Evolutionary conservation across 106 monocot species (phyloP).

Genomic region (Iris macrosiphon): DNA sequence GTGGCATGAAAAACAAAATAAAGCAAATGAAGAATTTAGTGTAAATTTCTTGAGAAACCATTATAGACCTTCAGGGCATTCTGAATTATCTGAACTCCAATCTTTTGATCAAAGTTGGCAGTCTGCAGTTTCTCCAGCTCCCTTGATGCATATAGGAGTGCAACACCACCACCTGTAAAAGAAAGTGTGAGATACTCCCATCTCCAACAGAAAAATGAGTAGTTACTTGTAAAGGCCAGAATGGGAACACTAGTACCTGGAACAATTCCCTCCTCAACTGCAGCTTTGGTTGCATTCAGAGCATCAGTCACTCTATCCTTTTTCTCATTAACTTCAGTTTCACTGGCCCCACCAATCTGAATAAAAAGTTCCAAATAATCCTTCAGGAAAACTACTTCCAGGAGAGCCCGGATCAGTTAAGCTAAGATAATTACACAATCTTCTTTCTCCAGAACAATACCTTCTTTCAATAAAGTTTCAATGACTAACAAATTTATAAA

Average conservation of each 20-base stretch:
- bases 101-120: constrained; percentile 77
- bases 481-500: too few relatives aligned
- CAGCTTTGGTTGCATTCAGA: constrained; percentile 74
- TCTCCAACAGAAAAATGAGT: background rate
- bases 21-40: too few relatives aligned
- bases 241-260: constrained; percentile 29
- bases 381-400: too few relatives aligned
- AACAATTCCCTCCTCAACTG: constrained; percentile 75
- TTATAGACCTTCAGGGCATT: constrained; percentile 54
- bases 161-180: constrained; percentile 55
- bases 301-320: constrained; percentile 77
- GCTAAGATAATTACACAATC: too few relatives aligned
- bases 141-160: constrained; percentile 58
- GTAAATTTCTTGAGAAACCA: background rate
- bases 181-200: background rate
- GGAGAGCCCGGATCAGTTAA: too few relatives aligned
- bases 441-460: too few relatives aligned
- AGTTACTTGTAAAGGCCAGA: background rate
- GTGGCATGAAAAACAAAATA: too few relatives aligned
- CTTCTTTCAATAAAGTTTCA: too few relatives aligned
- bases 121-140: constrained; percentile 56
- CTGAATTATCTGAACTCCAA: constrained; percentile 74
- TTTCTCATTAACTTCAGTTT: constrained; percentile 71
- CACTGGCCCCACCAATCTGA: constrained; percentile 74
- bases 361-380: too few relatives aligned